Evolutionary conservation across 2,329 filamentous ascomycete genomes (phyloP).

Genomic region (Diplodia sapinea): DNA sequence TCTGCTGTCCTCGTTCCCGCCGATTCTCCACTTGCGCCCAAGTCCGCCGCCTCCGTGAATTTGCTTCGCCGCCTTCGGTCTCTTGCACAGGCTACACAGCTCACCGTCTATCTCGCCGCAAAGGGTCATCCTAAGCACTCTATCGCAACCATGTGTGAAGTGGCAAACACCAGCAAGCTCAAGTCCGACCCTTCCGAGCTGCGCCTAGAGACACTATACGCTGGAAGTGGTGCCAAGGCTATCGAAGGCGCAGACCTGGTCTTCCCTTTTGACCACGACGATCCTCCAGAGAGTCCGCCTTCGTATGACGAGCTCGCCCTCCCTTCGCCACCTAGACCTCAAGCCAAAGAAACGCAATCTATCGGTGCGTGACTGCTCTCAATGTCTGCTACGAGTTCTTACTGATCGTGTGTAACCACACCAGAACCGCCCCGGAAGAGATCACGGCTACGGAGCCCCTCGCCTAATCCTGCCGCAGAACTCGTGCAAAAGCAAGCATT

Average conservation of each 20-base stretch:
- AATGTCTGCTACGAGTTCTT: neutral
- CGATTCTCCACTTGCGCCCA: neutral
- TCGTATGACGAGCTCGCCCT: slow-evolving; percentile 3
- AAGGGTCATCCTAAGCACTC: neutral
- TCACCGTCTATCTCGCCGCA: neutral
- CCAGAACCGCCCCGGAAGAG: neutral
- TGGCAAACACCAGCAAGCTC: neutral
- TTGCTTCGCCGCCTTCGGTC: slow-evolving; percentile 1
- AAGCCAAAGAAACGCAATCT: neutral
- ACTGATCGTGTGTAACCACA: neutral
- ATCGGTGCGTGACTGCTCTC: neutral
- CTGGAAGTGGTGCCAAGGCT: neutral
- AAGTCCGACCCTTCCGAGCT: neutral
- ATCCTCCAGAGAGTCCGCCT: slow-evolving; percentile 1
- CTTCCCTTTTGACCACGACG: neutral
- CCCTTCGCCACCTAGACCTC: neutral
- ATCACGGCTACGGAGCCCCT: neutral
- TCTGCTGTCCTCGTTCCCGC: neutral
- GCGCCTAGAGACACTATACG: slow-evolving; percentile 9
- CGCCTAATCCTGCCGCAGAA: neutral
- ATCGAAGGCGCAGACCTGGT: neutral
- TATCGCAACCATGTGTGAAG: neutral
- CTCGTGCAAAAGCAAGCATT: neutral
- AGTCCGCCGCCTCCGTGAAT: slow-evolving; percentile 3
- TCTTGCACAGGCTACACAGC: neutral